Base-by-base conservation (phyloP, 768 basidiomycete genomes). In the Hypsizygus marmoreus region DNA sequence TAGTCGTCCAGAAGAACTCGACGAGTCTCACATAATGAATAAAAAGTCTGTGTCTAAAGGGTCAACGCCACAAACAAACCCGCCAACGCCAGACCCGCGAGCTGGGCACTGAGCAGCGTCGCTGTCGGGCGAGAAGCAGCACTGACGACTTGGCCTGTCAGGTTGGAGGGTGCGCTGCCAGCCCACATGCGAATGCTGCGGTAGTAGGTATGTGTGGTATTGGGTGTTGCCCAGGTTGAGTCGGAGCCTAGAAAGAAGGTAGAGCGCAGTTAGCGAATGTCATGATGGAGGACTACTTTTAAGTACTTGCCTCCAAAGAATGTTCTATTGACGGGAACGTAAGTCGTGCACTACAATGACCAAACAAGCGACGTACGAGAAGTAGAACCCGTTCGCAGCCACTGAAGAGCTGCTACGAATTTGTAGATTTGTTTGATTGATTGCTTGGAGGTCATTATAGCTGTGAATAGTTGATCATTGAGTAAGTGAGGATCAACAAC, bases 171-270 rank as follows among this genome's bases (percentile, higher is more conserved):
- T 4, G 67, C 51, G 1, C 70, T 72, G 47, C 80, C 73, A 16
- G 76, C 85, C 74, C 77, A 89, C 26, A 90, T 63, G 36, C 72
- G 71, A 43, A 93, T 72, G 62, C 91, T 86, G 51, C 87, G 82
- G 72, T 79, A 93, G 63, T 87, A 92, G 1, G 84, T 83, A 57
- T 86, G 79, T 5, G 83, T 81, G 1, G 77, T 78, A 4, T 72
- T 64, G 4, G 85, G 79, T 0, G 88, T 83, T 17, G 86, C 85
- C 87, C 86, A 94, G 26, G 76, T 76, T 4, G 68, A 45, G 57
- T 94, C 87, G 47, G 74, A 74, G 17, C 86, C 82, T 79, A 53
- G n/a, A n/a, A n/a, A n/a, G n/a, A n/a, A 31, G 23, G 28, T 25
- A 49, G 25, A 34, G 36, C 17, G 43, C 37, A 13, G 47, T 64